Evolutionary conservation across 345 rosid species (phyloP), one percentile per base, ranked within the genome.

Genomic region (Populus nigra): DNA sequence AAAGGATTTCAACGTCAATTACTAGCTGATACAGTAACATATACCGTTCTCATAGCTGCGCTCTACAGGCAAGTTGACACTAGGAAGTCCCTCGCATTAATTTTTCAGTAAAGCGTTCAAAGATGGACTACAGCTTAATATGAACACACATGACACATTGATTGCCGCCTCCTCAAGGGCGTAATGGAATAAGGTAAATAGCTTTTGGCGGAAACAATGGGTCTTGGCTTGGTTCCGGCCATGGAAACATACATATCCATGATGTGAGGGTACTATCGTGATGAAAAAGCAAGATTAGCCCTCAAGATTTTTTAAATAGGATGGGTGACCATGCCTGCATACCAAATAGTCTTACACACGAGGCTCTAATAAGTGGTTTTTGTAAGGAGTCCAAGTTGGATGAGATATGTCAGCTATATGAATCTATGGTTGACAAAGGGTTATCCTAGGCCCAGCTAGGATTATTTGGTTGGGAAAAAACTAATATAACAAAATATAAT

Each of bases 161-260:
- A 90, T 95, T 80, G 86, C 93, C 76, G 78, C 91, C 62, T 88
- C 89, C 55, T 89, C 94, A 83, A 89, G 90, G 88, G 84, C 55
- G 77, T 76, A 79, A 87, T 90, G 89, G 81, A 85, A 75, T 91
- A 93, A 78, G 87, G 98, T 31, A 91, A 89, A 87, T 83, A 76
- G 72, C 82, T 94, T 77, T 89, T 89, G 59, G 78, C 69, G 55
- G 86, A 86, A 79, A 89, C 86, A 31, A 77, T 89, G 65, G 76
- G 83, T 66, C 82, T 78, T 16, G 90, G 92, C 12, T 86, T 93
- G 76, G 83, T 88, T 81, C 98, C 96, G 53, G 89, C 93, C 13
- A 93, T 90, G 83, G 91, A 94, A 89, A 93, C 98, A 16, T 95
- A 86, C 79, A 91, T 97, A 5, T 93, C 97, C 20, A 87, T 93